Evolutionary conservation across 441 rosid genomes (phyloP).

Genomic region (Populus hybrid): DNA sequence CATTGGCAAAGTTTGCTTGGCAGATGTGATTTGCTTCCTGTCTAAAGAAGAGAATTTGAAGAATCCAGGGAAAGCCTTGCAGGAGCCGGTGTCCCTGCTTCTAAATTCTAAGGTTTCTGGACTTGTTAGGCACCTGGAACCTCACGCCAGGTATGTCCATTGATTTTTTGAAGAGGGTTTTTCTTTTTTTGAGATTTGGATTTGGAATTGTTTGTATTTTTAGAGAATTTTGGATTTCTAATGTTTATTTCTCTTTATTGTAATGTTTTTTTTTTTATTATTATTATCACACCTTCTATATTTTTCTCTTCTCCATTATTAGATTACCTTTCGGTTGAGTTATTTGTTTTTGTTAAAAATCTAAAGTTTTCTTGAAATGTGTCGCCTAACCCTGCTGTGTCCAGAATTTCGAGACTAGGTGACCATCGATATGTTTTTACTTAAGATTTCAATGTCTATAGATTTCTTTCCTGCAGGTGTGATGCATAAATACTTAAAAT

Average conservation of each 20-base stretch:
- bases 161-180: not conserved
- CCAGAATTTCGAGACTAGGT: too few species aligned
- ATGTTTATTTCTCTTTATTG: not conserved
- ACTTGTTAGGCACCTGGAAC: slow-evolving; percentile 53
- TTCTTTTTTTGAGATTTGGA: not conserved
- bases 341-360: too few species aligned
- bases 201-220: not conserved
- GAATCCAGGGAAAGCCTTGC: slow-evolving; percentile 45
- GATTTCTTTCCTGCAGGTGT: too few species aligned
- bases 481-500: too few species aligned
- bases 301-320: not conserved
- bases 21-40: slow-evolving; percentile 51
- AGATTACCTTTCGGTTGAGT: not conserved
- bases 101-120: slow-evolving; percentile 36
- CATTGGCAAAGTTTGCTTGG: slow-evolving; percentile 58
- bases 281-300: not conserved
- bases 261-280: too few species aligned
- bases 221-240: not conserved
- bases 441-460: too few species aligned
- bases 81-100: slow-evolving; percentile 34
- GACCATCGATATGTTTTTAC: too few species aligned
- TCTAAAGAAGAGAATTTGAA: slow-evolving; percentile 43
- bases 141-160: slow-evolving; percentile 44
- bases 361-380: too few species aligned
- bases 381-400: too few species aligned